Conservation (phyloP, 257 asterid species). For the Haberlea rhodopensis region DNA sequence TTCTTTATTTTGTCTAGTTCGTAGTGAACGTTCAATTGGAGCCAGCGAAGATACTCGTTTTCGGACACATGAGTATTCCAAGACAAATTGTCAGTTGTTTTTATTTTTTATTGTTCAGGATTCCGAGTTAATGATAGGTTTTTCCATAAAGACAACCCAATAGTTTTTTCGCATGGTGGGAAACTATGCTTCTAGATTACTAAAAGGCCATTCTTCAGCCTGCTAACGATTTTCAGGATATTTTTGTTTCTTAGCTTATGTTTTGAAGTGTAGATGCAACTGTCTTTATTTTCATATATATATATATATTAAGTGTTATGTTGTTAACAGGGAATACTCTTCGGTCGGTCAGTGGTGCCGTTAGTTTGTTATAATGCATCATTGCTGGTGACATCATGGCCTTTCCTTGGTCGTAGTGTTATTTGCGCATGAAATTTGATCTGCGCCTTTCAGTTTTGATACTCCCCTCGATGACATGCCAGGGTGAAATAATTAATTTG, state of each 20-base stretch:
- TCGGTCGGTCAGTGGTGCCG: neutral
- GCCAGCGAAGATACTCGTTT: conserved; percentile 1
- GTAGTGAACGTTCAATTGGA: conserved; percentile 5
- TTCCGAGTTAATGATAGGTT: neutral
- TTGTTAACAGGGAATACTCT: neutral
- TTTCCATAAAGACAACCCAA: neutral
- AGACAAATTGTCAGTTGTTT: neutral
- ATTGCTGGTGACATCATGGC: too few relatives aligned
- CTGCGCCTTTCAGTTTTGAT: neutral
- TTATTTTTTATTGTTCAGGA: neutral
- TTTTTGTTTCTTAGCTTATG: neutral
- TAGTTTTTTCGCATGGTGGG: neutral
- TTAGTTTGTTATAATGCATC: too few relatives aligned
- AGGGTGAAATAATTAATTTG: neutral
- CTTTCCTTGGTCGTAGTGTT: too few relatives aligned
- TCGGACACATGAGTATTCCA: neutral
- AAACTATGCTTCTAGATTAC: too few relatives aligned
- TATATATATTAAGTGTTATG: neutral
- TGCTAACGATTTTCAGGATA: too few relatives aligned
- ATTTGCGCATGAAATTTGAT: too few relatives aligned
- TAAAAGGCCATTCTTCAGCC: neutral
- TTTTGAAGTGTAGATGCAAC: neutral
- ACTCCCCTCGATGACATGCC: neutral
- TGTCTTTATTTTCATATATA: too few relatives aligned
- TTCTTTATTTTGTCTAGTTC: conserved; percentile 8